Base-by-base conservation (phyloP, 192 early-diverging fungal species). In the Entomortierella beljakovae region DNA sequence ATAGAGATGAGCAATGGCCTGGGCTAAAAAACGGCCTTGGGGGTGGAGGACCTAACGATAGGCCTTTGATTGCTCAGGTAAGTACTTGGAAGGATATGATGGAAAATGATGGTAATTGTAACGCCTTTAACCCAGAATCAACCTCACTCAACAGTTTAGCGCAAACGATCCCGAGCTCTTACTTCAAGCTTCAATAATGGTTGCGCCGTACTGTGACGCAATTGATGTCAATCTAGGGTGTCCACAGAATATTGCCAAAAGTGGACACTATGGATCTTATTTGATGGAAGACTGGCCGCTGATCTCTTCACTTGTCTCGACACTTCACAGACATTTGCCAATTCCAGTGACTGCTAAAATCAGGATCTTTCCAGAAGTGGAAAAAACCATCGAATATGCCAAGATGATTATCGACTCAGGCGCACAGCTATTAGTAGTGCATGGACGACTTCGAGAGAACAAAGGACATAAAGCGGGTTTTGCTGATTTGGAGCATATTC, bases 271-370 rank as follows among this genome's bases (percentile, higher is more conserved):
- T 71, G 98, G 98, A 0, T 90, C 96, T 20, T 99, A 89, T 64
- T 68, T 99, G 76, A 93, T 94, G 90, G 97, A 98, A 29, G 97
- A 99, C 37, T 97, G 96, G 97, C 92, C 94, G 1, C 66, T 92
- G 48, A 92, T 95, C 40, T 56, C 75, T 15, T 79, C 75, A 3
- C 61, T 79, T 15, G 70, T 79, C 63, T 90, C 68, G 38, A 93
- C 77, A 13, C 87, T 98, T 23, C 88, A 97, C 84, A 82, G 90
- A 56, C 86, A 96, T 53, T 81, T 99, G 1, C 68, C 86, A 16
- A 85, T 99, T 11, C 98, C 98, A 0, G 95, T 99, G 11, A 99
- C 97, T 1, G 95, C 92, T 82, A 99, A 99, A 80, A 99, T 99
- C 67, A 85, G 97, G 15, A 88, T 98, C 10, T 99, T 92, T 62